phyloP scores from a whole-genome alignment of 371 early-diverging fungal species.

The Syncephalastrum sp. region DNA sequence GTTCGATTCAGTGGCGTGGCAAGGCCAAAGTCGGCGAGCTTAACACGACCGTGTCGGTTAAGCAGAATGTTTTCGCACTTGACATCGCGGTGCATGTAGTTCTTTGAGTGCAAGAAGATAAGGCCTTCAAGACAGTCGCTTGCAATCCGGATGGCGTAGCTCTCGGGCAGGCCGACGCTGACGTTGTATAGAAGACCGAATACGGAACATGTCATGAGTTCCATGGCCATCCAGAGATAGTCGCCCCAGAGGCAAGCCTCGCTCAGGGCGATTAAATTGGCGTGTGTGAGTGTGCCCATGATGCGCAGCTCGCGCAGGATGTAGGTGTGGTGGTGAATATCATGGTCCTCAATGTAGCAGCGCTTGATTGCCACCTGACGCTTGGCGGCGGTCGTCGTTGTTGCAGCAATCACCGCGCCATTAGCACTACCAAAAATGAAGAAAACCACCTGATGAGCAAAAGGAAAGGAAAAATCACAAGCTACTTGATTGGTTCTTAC shows the following conservation, averaged over 20 bases:
- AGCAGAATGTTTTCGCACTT: constrained; percentile 54
- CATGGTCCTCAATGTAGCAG: constrained; percentile 48
- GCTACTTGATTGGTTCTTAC: constrained; percentile 16
- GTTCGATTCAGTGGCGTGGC: constrained; percentile 36
- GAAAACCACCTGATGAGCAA: background rate
- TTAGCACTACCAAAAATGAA: constrained; percentile 20
- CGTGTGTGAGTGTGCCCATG: constrained; percentile 44
- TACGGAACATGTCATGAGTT: constrained; percentile 49
- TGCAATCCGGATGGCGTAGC: constrained; percentile 36
- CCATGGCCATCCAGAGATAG: constrained; percentile 54
- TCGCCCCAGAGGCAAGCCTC: constrained; percentile 45
- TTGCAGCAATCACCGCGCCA: constrained; percentile 31
- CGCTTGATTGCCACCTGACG: constrained; percentile 48
- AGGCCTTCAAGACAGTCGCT: constrained; percentile 44
- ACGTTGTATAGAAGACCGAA: constrained; percentile 43
- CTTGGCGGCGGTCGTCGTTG: constrained; percentile 21
- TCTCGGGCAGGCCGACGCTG: constrained; percentile 37
- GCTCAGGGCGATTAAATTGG: constrained; percentile 34
- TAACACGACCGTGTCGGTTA: constrained; percentile 41
- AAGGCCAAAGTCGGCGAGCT: constrained; percentile 51
- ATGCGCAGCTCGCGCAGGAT: constrained; percentile 47
- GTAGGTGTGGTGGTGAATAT: constrained; percentile 42
- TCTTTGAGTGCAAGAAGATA: constrained; percentile 43
- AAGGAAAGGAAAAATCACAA: background rate
- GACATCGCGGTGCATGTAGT: constrained; percentile 53